phyloP scores from a whole-genome alignment of 2,329 filamentous ascomycete species.

The Stachybotrys chartarum region DNA sequence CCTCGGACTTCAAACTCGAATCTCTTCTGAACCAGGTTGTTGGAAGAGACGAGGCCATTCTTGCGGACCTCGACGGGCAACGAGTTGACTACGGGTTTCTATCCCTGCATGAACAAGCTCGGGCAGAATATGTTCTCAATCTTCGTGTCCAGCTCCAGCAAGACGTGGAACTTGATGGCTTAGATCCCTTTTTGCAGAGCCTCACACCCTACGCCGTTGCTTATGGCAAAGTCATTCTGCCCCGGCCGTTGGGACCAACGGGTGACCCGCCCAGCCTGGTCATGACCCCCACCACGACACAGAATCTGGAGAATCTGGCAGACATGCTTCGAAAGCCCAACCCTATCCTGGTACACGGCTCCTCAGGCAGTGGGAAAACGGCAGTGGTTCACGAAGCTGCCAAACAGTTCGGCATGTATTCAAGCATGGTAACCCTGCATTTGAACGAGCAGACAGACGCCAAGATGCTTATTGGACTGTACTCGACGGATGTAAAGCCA shows the following conservation, averaged over 20 bases:
- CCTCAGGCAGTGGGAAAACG: slow-evolving; percentile 87
- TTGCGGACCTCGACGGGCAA: slow-evolving; percentile 68
- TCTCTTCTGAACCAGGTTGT: slow-evolving; percentile 62
- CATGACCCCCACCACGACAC: slow-evolving; percentile 62
- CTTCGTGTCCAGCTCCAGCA: slow-evolving; percentile 31
- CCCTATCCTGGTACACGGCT: slow-evolving; percentile 74
- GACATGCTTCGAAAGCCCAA: slow-evolving; percentile 56
- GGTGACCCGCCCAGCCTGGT: slow-evolving; percentile 47
- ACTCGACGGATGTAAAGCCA: slow-evolving; percentile 80
- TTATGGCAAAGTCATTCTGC: slow-evolving; percentile 62
- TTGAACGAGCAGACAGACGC: slow-evolving; percentile 98
- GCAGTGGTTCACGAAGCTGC: slow-evolving; percentile 77
- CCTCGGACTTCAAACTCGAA: slow-evolving; percentile 73
- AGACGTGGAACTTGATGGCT: slow-evolving; percentile 4
- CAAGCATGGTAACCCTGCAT: slow-evolving; percentile 85
- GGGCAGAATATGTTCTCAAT: slow-evolving; percentile 37
- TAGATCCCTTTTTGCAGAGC: slow-evolving; percentile 20
- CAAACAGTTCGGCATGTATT: slow-evolving; percentile 67
- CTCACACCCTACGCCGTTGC: slow-evolving; percentile 56
- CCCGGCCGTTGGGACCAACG: slow-evolving; percentile 47
- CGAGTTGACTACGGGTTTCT: slow-evolving; percentile 73
- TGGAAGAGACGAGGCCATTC: slow-evolving; percentile 50
- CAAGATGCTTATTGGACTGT: slow-evolving; percentile 91
- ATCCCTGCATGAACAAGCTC: slow-evolving; percentile 49
- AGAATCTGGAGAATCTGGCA: slow-evolving; percentile 66